These are phyloP conservation scores for Suillus bovinus DNA, from an alignment of 768 basidiomycete genomes.

Conservation along the genomic window DNA sequence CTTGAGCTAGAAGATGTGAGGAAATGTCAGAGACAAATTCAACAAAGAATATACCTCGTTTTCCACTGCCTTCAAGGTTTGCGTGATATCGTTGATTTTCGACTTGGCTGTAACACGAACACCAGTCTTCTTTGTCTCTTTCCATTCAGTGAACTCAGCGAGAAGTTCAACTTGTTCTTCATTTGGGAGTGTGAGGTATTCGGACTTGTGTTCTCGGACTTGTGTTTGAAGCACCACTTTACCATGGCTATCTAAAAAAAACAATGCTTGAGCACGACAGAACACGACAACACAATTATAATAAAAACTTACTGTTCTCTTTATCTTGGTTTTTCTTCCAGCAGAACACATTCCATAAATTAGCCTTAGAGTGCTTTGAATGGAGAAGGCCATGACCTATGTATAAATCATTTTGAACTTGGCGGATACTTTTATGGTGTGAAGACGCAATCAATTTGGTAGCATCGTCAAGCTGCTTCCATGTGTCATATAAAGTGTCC, in stretches of 20 bases:
- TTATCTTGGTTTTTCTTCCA: constrained; percentile 11
- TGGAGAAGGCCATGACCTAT: neutral
- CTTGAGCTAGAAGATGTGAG: constrained; percentile 1
- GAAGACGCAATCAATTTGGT: neutral
- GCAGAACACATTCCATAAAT: constrained; percentile 13
- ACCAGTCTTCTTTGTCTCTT: neutral
- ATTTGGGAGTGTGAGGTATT: neutral
- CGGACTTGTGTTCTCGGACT: neutral
- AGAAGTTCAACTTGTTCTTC: constrained; percentile 3
- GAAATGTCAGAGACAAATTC: neutral
- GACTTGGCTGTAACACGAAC: neutral
- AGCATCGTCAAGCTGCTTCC: constrained; percentile 9
- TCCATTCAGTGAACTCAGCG: neutral
- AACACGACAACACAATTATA: neutral
- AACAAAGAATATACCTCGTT: constrained; percentile 4
- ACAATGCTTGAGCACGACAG: neutral
- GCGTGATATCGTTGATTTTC: constrained; percentile 8
- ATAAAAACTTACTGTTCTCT: constrained; percentile 2
- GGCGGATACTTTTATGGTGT: constrained; percentile 12
- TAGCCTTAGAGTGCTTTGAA: constrained; percentile 3
- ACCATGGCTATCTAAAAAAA: constrained; percentile 1
- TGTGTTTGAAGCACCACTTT: neutral
- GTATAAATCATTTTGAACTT: constrained; percentile 9
- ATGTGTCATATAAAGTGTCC: constrained; percentile 5
- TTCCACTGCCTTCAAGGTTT: constrained; percentile 9